Evolutionary conservation across 2,329 filamentous ascomycete genomes (phyloP), one percentile per base, ranked within the genome.

Genomic region (Gremmenia infestans): DNA sequence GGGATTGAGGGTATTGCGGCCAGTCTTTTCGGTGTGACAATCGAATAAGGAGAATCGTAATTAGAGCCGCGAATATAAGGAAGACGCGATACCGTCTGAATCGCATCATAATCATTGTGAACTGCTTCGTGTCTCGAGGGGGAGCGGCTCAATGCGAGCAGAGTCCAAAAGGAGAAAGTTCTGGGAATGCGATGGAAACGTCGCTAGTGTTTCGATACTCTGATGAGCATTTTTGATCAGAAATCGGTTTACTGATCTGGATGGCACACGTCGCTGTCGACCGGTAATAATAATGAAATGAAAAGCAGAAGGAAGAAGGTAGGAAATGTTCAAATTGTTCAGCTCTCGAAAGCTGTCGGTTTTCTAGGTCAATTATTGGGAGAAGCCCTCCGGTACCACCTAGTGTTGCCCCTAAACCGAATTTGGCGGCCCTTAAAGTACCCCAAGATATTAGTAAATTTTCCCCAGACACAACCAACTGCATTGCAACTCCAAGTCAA

Each of bases 51-150:
- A 81, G 74, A 58, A 86, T 73, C 50, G 83, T 70, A 50, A 82
- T 70, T 55, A 85, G 68, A 59, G 80, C 70, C 3, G 55, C 55
- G 17, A 50, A 53, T 40, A 54, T 22, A 15, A 57, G 55, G 28
- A 86, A 83, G 55, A 84, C 74, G 57, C 85, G 80, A 66, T 86
- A 86, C 67, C 83, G 76, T 64, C 85, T 72, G 60, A 80, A 76
- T 51, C 85, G 81, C 56, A 81, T 70, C 78, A 87, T 83, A 64
- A 45, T 45, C 42, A 19, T 45, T 28, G 65, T 63, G 60, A 58
- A 46, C 48, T 46, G 52, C 51, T 50, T 48, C 22, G 50, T 55
- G 51, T 50, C 47, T 53, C 51, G 36, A 47, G 25, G 39, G 47
- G 52, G 40, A 25, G 22, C 15, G 35, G 28, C 7, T 28, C 28